phyloP scores from a whole-genome alignment of 176 grass and related monocot genomes.

The Ananas comosus region DNA sequence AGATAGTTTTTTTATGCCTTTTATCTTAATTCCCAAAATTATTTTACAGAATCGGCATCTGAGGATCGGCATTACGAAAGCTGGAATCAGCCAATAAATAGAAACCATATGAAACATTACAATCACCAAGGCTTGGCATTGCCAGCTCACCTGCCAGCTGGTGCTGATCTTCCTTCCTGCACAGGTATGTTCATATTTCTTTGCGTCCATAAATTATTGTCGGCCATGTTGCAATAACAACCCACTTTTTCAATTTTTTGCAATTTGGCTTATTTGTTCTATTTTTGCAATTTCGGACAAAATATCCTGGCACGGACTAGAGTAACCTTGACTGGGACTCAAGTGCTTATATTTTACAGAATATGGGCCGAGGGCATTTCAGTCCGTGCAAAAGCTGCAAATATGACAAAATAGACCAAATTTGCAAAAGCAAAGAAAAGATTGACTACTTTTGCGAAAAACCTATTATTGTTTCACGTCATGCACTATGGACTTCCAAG shows the following conservation, averaged over 20 bases:
- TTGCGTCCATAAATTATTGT: not conserved
- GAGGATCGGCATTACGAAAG: slow-evolving; percentile 35
- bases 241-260: too few species aligned
- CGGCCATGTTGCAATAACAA: too few species aligned
- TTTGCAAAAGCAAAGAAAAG: not conserved
- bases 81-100: slow-evolving; percentile 31
- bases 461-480: too few species aligned
- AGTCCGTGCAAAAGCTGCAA: not conserved
- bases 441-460: too few species aligned
- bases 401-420: not conserved
- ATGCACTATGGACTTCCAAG: too few species aligned
- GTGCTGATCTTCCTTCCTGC: slow-evolving; percentile 84
- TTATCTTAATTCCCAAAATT: slow-evolving; percentile 1
- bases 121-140: slow-evolving; percentile 32
- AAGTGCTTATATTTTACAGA: too few species aligned
- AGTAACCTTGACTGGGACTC: too few species aligned
- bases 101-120: slow-evolving; percentile 26
- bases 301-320: too few species aligned
- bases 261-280: too few species aligned
- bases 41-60: slow-evolving; percentile 40
- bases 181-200: slow-evolving; percentile 48
- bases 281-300: too few species aligned
- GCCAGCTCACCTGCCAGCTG: slow-evolving; percentile 61
- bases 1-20: too few species aligned
- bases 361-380: too few species aligned